Base-by-base conservation (phyloP, 805 yeast genomes). In the Starmerella lactis-condensi region DNA sequence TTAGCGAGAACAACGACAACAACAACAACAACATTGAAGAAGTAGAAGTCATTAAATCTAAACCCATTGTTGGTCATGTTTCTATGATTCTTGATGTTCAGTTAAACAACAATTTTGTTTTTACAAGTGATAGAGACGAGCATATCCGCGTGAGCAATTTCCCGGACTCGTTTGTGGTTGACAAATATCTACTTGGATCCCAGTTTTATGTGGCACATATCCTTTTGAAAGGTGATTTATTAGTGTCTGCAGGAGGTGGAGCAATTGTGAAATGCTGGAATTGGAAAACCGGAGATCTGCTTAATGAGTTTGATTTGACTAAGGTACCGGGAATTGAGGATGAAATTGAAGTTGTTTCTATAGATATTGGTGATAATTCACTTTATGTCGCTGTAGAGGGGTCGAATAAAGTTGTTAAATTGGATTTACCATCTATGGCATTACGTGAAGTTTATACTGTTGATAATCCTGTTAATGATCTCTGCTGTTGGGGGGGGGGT, bases 221-320 rank as follows among this genome's bases (percentile, higher is more conserved):
- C 40, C 56, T 72, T 10, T 73, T 81, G 15, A 38, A 50, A 3
- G 69, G 71, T 61, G 52, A 67, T 22, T 48, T 57, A 4, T 58
- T 89, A 32, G 52, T 83, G 16, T 74, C 89, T 47, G 96, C 75
- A 4, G 98, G 99, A 22, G 99, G 98, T 41, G 98, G 89, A 50
- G 69, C 67, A 32, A 69, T 53, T 41, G 46, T 89, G 9, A 60
- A 66, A 37, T 50, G 70, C 13, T 85, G 96, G 95, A 62, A 77
- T 38, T 82, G 95, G 93, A 57, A 59, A 17, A 47, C 59, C 12
- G 68, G 67, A 22, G 51, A 56, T 33, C 56, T 65, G 35, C 36
- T 75, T 4, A 57, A 60, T 18, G 60, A 61, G 32, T 58, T 73
- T 27, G 62, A 68, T 15, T 54, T 75, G 16, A 19, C 17, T 14